A percentile compares a stretch with the other conserved stretches of the same genome.
These are phyloP conservation scores for Dipsacomyces acuminosporus DNA, from an alignment of 371 early-diverging fungal genomes.

Conservation along the genomic window DNA sequence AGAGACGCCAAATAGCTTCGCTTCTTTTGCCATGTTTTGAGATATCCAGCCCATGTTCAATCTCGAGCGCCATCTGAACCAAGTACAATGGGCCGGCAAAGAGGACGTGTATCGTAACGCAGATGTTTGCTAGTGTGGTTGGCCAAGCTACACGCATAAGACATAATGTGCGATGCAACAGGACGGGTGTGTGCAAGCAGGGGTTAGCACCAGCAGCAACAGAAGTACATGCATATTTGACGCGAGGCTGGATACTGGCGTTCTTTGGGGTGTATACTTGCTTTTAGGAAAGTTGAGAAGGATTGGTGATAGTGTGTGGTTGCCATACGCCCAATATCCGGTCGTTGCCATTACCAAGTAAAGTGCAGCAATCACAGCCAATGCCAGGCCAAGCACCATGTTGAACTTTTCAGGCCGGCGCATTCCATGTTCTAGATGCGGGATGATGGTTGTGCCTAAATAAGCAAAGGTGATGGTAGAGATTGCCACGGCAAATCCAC, in stretches of 20 bases:
- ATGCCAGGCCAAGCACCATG: slow-evolving; percentile 59
- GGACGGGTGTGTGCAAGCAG: too few relatives aligned
- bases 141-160: slow-evolving; percentile 47
- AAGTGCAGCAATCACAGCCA: slow-evolving; percentile 62
- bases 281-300: slow-evolving; percentile 66
- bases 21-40: slow-evolving; percentile 55
- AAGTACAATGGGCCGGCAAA: slow-evolving; percentile 75
- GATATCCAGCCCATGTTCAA: slow-evolving; percentile 54
- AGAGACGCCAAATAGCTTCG: slow-evolving; percentile 57
- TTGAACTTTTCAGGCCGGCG: slow-evolving; percentile 67
- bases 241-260: too few relatives aligned
- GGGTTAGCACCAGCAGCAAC: too few relatives aligned
- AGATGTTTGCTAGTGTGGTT: slow-evolving; percentile 44
- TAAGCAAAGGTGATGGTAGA: slow-evolving; percentile 42
- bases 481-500: slow-evolving; percentile 35
- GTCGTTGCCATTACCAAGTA: slow-evolving; percentile 70
- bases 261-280: slow-evolving; percentile 48
- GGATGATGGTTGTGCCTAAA: slow-evolving; percentile 53
- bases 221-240: slow-evolving; percentile 13
- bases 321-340: slow-evolving; percentile 78
- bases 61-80: slow-evolving; percentile 73
- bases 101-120: slow-evolving; percentile 77
- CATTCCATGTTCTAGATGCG: slow-evolving; percentile 81
- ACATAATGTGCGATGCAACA: too few relatives aligned
- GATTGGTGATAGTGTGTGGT: slow-evolving; percentile 62